phyloP scores from a whole-genome alignment of 2,329 filamentous ascomycete genomes.

The Colletotrichum simmondsii region DNA sequence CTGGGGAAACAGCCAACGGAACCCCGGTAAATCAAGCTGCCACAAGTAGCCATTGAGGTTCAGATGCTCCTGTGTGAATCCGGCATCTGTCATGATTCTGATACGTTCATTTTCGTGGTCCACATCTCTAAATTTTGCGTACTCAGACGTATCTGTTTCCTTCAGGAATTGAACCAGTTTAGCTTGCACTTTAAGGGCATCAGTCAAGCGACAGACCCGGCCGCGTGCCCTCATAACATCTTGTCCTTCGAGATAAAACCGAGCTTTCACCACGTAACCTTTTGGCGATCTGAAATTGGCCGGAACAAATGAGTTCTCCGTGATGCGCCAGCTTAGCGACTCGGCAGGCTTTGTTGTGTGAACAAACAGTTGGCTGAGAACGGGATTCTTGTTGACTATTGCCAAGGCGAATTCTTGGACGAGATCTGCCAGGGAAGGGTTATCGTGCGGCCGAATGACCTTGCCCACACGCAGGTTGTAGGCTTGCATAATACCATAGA shows the following conservation, averaged over 20 bases:
- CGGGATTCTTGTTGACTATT: not conserved
- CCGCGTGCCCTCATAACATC: not conserved
- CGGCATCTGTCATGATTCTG: not conserved
- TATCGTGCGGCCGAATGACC: not conserved
- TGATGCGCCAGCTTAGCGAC: not conserved
- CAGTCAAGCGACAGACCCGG: not conserved
- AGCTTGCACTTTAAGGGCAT: not conserved
- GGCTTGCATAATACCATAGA: not conserved
- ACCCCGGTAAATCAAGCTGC: not conserved
- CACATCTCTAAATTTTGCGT: not conserved
- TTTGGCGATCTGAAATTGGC: not conserved
- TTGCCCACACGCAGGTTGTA: not conserved
- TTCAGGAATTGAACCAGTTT: not conserved
- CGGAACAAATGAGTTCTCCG: not conserved
- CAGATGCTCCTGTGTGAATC: not conserved
- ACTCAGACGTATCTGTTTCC: not conserved
- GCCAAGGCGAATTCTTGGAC: not conserved
- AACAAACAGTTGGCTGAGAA: not conserved
- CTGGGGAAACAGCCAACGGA: not conserved
- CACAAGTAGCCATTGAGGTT: not conserved
- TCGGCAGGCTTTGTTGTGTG: not conserved
- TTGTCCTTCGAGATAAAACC: not conserved
- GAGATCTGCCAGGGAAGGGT: not conserved
- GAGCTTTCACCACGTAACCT: not conserved
- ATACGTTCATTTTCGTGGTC: not conserved